Evolutionary conservation across 2,329 filamentous ascomycete genomes (phyloP), one percentile per base, ranked within the genome.

Genomic region (Botrytis deweyae): DNA sequence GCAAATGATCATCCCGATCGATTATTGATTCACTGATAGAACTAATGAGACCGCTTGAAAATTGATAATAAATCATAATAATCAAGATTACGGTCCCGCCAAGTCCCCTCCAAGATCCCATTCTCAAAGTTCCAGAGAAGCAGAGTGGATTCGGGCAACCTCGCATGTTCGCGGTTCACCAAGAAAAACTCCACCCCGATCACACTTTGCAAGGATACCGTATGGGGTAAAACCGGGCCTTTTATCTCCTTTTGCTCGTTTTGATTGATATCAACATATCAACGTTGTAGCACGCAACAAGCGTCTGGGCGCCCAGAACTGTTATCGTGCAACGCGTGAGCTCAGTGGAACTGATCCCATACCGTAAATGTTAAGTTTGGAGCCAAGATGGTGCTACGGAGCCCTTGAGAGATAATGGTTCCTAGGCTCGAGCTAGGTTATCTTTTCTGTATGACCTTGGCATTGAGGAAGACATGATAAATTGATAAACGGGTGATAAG

Each of bases 191-290:
- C 58, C 18, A 22, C 58, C 9, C 22, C 20, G 9, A 61, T 52
- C 49, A n/a, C 5, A n/a, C 36, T 62, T 25, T 38, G 20, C 38
- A 18, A n/a, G 61, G 36, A 18, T 63, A 16, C 36, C 36, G 38
- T 63, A 63, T 63, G 61, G 61, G 61, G 61, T 63, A 63, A 63
- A 63, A 63, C 59, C 61, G 61, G 61, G 61, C 36, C 61, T 16
- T 42, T 18, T 63, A 18, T 16, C 38, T 25, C 12, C 38, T 42
- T 42, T 63, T 18, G 1, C 38, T 40, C 36, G 36, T 40, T 40
- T 9, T n/a, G n/a, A n/a, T n/a, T 63, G 22, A 63, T 63, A 16
- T 42, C 61, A 63, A 36, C 61, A 63, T 40, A 63, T n/a, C 61
- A 40, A n/a, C 36, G 36, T 8, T 63, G 61, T 63, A 63, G 61